Conservation (phyloP, 2,329 filamentous ascomycete species). For the Colletotrichum chlorophyti region DNA sequence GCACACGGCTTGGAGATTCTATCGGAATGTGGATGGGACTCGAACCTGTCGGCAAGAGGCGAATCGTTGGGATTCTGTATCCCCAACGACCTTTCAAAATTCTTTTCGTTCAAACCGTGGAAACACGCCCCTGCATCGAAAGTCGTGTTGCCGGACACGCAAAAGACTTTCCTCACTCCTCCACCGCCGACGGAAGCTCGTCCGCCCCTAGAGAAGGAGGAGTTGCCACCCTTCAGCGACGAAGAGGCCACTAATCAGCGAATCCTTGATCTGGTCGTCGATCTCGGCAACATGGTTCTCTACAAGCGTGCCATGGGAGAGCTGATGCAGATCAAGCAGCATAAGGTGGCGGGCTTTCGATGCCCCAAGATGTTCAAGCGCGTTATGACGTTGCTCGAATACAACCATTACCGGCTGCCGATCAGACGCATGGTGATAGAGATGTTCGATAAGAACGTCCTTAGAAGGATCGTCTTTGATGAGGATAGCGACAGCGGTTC, state of each 20-base stretch:
- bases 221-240: conserved; percentile 53
- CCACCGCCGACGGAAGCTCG: conserved; percentile 49
- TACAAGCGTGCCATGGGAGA: conserved; percentile 87
- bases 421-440: conserved; percentile 92
- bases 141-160: conserved; percentile 55
- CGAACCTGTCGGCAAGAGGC: conserved; percentile 83
- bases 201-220: conserved; percentile 51
- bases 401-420: conserved; percentile 86
- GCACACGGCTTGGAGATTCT: conserved; percentile 92
- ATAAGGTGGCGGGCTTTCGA: conserved; percentile 77
- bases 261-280: conserved; percentile 84
- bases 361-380: conserved; percentile 82
- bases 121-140: conserved; percentile 53
- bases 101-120: conserved; percentile 76
- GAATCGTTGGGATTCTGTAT: conserved; percentile 88
- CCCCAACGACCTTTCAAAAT: conserved; percentile 76
- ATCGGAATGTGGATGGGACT: conserved; percentile 90
- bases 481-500: conserved; percentile 70
- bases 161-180: conserved; percentile 57
- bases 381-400: conserved; percentile 83
- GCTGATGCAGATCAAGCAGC: conserved; percentile 78
- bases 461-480: conserved; percentile 84
- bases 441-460: conserved; percentile 88
- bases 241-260: conserved; percentile 74
- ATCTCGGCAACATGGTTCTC: conserved; percentile 91